Evolutionary conservation across 768 basidiomycete genomes (phyloP), one percentile per base, ranked within the genome.

Genomic region (Suillus weaverae): DNA sequence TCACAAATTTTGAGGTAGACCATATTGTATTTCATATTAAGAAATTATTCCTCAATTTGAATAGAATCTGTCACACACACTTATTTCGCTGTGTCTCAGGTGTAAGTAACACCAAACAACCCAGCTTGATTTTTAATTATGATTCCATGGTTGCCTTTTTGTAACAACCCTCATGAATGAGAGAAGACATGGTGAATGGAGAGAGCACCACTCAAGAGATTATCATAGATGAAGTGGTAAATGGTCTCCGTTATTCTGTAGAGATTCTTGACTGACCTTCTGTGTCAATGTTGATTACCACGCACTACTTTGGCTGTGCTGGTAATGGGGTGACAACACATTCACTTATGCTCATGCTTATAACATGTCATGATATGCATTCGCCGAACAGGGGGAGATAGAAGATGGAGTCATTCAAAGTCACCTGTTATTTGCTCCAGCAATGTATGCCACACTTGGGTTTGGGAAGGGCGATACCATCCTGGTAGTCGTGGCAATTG

Each of bases 381-480:
- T 57, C 56, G 38, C n/a, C 9, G 10, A 57, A 38, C 38, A 74
- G 73, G 43, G 48, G 69, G 68, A 36, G 63, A 68, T 32, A 62
- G 73, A 48, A 68, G 62, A 54, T 48, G 66, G 62, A 71, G 69
- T 53, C 60, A 73, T 53, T 75, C 74, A 55, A 68, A 68, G 43
- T 76, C 74, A 48, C 73, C 74, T 13, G 64, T 76, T 93, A 16
- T 93, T 93, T 68, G 90, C 87, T 3, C 87, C 89, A n/a, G 78
- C 83, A 38, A 89, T 92, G 86, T 92, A 84, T 74, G 72, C 78
- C 1, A 76, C 78, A 13, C 78, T 93, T 0, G 91, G 89, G 5
- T 89, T 88, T 64, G 91, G 90, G 0, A 89, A 86, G 66, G 89
- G 88, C 8, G 76, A 86, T 66, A 89, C 89, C 0, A 79, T 92